Percentiles rank a stretch among this genome's conserved stretches.
phyloP scores from a whole-genome alignment of 2,329 filamentous ascomycete species.

The Claviceps sp. region DNA sequence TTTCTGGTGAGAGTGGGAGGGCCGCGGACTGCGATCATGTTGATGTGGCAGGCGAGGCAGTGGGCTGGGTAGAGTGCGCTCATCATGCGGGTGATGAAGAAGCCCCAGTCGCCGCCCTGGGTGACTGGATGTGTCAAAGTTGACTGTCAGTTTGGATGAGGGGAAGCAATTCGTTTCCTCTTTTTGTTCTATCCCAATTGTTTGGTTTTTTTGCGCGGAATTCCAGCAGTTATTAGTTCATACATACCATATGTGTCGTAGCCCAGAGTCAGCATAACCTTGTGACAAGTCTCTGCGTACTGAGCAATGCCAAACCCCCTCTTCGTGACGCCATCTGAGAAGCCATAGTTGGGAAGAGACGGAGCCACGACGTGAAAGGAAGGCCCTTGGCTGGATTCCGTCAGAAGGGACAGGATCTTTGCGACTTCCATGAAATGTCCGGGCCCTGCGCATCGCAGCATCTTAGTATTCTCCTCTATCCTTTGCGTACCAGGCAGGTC shows the following conservation, averaged over 20 bases:
- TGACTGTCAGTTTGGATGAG: not conserved
- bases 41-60: conserved; percentile 42
- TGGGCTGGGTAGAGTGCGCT: conserved; percentile 41
- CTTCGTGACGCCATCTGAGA: conserved; percentile 18
- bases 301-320: conserved; percentile 19
- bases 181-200: not conserved
- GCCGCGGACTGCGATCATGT: conserved; percentile 33
- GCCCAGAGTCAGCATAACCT: conserved; percentile 54
- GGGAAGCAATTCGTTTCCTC: not conserved
- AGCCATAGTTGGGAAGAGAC: conserved; percentile 40
- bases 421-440: conserved; percentile 55
- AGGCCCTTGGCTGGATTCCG: conserved; percentile 19
- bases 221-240: not conserved
- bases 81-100: conserved; percentile 49
- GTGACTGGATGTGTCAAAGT: conserved; percentile 36
- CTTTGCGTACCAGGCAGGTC: too few relatives aligned
- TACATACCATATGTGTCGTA: conserved; percentile 27
- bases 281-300: conserved; percentile 45
- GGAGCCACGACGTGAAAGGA: conserved; percentile 45
- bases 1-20: conserved; percentile 36
- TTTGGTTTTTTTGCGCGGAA: too few relatives aligned
- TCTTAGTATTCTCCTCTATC: not conserved
- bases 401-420: conserved; percentile 43
- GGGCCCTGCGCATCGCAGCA: conserved; percentile 32
- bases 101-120: conserved; percentile 62